Evolutionary conservation across 371 early-diverging fungal species (phyloP), one percentile per base, ranked within the genome.

Genomic region (Entomophthora muscae): DNA sequence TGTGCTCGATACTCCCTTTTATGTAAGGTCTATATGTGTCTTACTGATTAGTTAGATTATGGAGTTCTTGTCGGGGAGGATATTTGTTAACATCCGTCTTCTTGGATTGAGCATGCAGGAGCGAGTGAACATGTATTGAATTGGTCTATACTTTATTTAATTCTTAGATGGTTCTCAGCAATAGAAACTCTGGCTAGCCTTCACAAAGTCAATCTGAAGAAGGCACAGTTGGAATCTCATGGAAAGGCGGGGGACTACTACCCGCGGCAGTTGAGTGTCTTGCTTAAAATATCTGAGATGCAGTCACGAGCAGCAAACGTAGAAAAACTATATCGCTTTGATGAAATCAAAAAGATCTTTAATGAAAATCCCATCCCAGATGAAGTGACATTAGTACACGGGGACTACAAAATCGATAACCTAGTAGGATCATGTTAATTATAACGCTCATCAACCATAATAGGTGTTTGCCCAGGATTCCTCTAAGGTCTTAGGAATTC

Each of bases 1-100:
- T 17, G 80, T 93, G 21, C 70, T 93, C 42, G 95, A 91, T 1
- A 92, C 95, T 0, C 89, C 91, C 2, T 95, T 95, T 69, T 95
- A 92, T 73, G 85, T 85, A 74, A 66, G 73, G 23, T 2, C 51
- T 61, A n/a, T 13, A 63, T 53, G 3, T 26, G 22, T 31, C 22
- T n/a, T n/a, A n/a, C 17, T 21, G 30, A n/a, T 32, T 22, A 24
- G 23, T 17, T 65, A 81, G 81, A 75, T 88, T 32, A 94, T 94
- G 95, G 89, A 94, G 71, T 95, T 89, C 65, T 69, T 93, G 56
- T 73, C 88, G 53, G 95, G 95, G 24, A 82, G 93, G 3, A 88
- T 95, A 59, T 88, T 89, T 63, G 72, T 78, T 0, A 83, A 88
- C 63, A 71, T 80, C 2, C 70, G 77, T 22, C 71, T 90, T 70